Evolutionary conservation across 331 rosid genomes (phyloP).

Genomic region (Ulmus americana): DNA sequence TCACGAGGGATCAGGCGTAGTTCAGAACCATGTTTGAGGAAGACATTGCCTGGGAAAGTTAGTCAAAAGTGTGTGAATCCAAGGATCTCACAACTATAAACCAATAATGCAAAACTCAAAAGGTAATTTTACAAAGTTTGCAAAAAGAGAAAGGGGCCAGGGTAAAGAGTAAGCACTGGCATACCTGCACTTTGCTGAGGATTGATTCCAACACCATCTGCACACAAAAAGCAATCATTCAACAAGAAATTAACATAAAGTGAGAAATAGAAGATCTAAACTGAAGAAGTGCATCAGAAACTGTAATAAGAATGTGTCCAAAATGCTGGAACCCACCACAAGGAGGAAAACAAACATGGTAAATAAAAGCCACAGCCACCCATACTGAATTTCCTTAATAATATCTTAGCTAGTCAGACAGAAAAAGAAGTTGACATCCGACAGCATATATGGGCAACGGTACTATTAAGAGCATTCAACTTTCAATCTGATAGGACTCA

Average conservation of each 20-base stretch:
- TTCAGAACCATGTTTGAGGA: slow-evolving; percentile 91
- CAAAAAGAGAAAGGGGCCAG: neutral
- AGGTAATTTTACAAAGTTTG: too few species aligned
- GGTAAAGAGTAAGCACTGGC: slow-evolving; percentile 7
- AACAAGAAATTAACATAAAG: neutral
- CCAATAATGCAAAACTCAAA: neutral
- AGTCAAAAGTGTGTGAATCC: slow-evolving; percentile 13
- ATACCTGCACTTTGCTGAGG: slow-evolving; percentile 99
- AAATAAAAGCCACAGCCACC: neutral
- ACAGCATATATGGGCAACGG: too few species aligned
- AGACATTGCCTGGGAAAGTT: slow-evolving; percentile 65
- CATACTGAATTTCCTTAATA: too few species aligned
- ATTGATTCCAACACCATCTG: slow-evolving; percentile 95
- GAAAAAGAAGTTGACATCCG: too few species aligned
- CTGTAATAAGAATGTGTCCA: neutral
- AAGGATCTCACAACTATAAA: slow-evolving; percentile 2
- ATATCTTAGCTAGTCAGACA: too few species aligned
- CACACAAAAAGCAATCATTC: slow-evolving; percentile 14
- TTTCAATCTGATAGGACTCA: too few species aligned
- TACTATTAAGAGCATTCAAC: too few species aligned
- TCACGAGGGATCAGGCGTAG: slow-evolving; percentile 87
- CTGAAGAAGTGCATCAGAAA: neutral
- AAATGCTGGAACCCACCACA: neutral
- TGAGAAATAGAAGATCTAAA: neutral
- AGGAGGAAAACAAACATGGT: too few species aligned